phyloP scores from a whole-genome alignment of 1,284 basidiomycete species.

The Tranzscheliella williamsii region DNA sequence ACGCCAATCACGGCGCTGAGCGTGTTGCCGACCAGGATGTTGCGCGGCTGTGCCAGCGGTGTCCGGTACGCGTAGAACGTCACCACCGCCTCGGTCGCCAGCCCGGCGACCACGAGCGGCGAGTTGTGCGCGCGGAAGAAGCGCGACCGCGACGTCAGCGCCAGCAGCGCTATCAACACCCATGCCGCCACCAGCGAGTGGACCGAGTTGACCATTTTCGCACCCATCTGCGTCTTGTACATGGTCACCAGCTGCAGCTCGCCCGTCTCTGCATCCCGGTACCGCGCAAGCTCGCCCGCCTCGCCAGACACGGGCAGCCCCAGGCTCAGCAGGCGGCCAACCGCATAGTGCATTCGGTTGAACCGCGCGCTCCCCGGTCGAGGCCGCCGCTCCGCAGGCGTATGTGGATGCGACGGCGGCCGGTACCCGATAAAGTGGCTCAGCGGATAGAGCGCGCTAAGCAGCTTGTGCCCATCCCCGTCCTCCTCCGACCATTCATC shows the following conservation, averaged over 20 bases:
- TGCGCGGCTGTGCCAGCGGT: slow-evolving; percentile 46
- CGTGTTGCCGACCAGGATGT: slow-evolving; percentile 49
- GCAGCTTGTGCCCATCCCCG: slow-evolving; percentile 8
- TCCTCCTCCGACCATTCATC: too few relatives aligned
- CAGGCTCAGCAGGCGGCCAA: slow-evolving; percentile 20
- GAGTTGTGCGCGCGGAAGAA: slow-evolving; percentile 26
- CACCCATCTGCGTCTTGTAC: slow-evolving; percentile 15
- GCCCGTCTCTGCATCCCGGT: slow-evolving; percentile 22
- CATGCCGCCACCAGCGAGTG: slow-evolving; percentile 29
- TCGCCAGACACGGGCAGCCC: slow-evolving; percentile 16
- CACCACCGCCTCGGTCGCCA: slow-evolving; percentile 53
- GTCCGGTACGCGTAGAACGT: slow-evolving; percentile 41
- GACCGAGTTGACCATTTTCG: slow-evolving; percentile 24
- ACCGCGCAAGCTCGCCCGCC: slow-evolving; percentile 11
- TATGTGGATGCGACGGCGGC: slow-evolving; percentile 28
- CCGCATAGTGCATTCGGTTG: slow-evolving; percentile 29
- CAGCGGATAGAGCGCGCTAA: slow-evolving; percentile 22
- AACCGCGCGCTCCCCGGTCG: slow-evolving; percentile 4
- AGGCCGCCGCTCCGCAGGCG: slow-evolving; percentile 8
- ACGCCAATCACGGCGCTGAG: slow-evolving; percentile 45
- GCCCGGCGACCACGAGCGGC: slow-evolving; percentile 33
- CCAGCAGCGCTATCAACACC: slow-evolving; percentile 19
- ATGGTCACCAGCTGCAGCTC: slow-evolving; percentile 14
- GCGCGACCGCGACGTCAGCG: slow-evolving; percentile 11
- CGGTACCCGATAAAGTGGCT: slow-evolving; percentile 33